Conservation (phyloP, 2,329 filamentous ascomycete species). For the Shiraia sp. region DNA sequence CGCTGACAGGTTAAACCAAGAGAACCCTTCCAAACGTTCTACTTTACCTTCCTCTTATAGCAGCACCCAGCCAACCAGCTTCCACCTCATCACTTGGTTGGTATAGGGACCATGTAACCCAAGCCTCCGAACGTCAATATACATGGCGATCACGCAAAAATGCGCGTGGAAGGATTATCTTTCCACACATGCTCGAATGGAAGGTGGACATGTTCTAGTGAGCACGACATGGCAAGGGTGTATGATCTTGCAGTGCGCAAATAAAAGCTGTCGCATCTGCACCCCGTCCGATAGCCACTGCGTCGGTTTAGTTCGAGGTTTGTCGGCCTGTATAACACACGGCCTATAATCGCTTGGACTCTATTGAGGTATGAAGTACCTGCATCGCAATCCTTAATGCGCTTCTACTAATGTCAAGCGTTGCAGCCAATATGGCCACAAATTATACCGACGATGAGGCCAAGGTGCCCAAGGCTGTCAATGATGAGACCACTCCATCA, state of each 20-base stretch:
- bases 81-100: slow-evolving; percentile 5
- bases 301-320: slow-evolving; percentile 1
- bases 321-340: no score
- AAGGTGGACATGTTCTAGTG: slow-evolving; percentile 3
- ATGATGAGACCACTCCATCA: slow-evolving; percentile 15
- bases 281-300: slow-evolving; percentile 8
- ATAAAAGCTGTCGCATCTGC: slow-evolving; percentile 11
- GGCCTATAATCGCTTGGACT: no score
- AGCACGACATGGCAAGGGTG: slow-evolving; percentile 21
- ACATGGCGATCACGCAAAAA: slow-evolving; percentile 31
- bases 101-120: slow-evolving; percentile 24
- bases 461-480: slow-evolving; percentile 19
- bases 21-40: slow-evolving; percentile 12
- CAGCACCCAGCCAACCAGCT: slow-evolving; percentile 13
- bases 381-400: no score
- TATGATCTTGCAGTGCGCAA: slow-evolving; percentile 17
- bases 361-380: no score
- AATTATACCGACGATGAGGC: slow-evolving; percentile 25
- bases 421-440: slow-evolving; percentile 28
- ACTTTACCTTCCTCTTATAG: slow-evolving; percentile 35
- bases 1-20: slow-evolving; percentile 25
- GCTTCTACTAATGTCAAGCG: no score
- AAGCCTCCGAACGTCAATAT: slow-evolving; percentile 28
- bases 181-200: slow-evolving; percentile 9
- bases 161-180: slow-evolving; percentile 1